A percentile compares a stretch with the other conserved stretches of the same genome.
Evolutionary conservation across 163 green algal species (phyloP).

Genomic region (Volvox carteri): DNA sequence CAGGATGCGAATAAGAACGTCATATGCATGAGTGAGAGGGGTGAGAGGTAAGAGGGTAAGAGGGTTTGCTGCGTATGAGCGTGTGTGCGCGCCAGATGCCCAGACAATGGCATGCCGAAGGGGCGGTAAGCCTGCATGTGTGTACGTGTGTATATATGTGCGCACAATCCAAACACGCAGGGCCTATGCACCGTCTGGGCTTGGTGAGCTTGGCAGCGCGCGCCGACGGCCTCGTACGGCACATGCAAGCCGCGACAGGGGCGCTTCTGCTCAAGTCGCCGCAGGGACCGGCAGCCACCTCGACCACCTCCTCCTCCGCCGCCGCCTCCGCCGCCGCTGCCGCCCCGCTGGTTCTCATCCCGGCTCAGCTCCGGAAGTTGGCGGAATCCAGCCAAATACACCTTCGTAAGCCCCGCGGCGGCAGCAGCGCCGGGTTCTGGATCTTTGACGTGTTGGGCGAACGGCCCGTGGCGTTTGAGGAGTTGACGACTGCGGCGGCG

Average conservation of each 20-base stretch:
- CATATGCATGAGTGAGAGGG: no score
- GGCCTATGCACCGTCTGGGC: slow-evolving; percentile 6
- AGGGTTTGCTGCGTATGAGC: no score
- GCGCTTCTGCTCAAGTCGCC: neutral
- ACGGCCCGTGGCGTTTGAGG: neutral
- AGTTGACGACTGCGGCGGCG: neutral
- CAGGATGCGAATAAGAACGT: no score
- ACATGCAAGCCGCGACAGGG: slow-evolving; percentile 9
- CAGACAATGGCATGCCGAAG: no score
- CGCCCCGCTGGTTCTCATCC: neutral
- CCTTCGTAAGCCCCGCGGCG: neutral
- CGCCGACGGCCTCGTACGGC: slow-evolving; percentile 6
- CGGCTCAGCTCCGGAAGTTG: neutral
- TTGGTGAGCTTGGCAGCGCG: neutral
- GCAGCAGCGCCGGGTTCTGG: neutral
- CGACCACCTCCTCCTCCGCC: neutral
- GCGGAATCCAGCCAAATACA: neutral
- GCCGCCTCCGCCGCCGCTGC: neutral
- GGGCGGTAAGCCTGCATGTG: neutral
- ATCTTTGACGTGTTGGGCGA: slow-evolving; percentile 10
- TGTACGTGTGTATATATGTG: neutral
- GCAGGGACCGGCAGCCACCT: neutral
- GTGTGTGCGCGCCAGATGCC: no score
- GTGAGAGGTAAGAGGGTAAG: no score
- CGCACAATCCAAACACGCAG: neutral